A percentile compares a stretch with the other conserved stretches of the same genome.
Evolutionary conservation across 2,329 filamentous ascomycete genomes (phyloP).

Genomic region (Aspergillus nomiae): DNA sequence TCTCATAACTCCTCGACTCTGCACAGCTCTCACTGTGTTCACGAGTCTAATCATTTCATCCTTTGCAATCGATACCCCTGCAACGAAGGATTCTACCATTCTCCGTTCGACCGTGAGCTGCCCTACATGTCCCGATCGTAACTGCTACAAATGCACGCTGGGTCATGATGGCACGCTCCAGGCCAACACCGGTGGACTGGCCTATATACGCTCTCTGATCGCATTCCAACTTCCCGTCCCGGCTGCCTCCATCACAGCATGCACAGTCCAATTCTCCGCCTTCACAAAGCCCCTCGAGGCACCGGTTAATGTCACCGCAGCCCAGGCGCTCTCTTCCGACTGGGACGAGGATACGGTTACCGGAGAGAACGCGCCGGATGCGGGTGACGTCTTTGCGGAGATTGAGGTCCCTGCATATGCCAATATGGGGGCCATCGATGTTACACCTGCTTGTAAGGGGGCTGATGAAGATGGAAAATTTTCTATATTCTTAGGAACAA

Average conservation of each 20-base stretch:
- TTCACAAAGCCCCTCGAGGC: conserved; percentile 6
- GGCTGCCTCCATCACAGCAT: conserved; percentile 4
- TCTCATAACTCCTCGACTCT: not conserved
- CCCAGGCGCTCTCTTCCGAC: conserved; percentile 9
- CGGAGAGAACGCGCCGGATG: conserved; percentile 12
- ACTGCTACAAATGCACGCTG: conserved; percentile 17
- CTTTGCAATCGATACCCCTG: not conserved
- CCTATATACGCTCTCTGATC: conserved; percentile 13
- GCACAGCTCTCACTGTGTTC: not conserved
- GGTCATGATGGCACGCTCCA: conserved; percentile 8
- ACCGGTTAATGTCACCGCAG: conserved; percentile 14
- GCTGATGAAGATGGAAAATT: conserved; percentile 12
- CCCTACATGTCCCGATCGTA: conserved; percentile 10
- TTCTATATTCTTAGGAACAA: conserved; percentile 13
- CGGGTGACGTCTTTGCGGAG: not conserved
- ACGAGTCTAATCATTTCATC: not conserved
- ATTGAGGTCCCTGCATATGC: conserved; percentile 6
- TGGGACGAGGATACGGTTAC: conserved; percentile 17
- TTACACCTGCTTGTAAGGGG: conserved; percentile 11
- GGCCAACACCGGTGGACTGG: conserved; percentile 13
- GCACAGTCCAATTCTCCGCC: conserved; percentile 19
- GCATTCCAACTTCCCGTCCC: conserved; percentile 12
- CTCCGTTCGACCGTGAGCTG: conserved; percentile 14
- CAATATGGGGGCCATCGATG: conserved; percentile 10
- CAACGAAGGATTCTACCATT: conserved; percentile 20